Percentiles rank a stretch among this genome's conserved stretches.
phyloP scores from a whole-genome alignment of 2,329 filamentous ascomycete genomes.

The Colletotrichum brevisporum region DNA sequence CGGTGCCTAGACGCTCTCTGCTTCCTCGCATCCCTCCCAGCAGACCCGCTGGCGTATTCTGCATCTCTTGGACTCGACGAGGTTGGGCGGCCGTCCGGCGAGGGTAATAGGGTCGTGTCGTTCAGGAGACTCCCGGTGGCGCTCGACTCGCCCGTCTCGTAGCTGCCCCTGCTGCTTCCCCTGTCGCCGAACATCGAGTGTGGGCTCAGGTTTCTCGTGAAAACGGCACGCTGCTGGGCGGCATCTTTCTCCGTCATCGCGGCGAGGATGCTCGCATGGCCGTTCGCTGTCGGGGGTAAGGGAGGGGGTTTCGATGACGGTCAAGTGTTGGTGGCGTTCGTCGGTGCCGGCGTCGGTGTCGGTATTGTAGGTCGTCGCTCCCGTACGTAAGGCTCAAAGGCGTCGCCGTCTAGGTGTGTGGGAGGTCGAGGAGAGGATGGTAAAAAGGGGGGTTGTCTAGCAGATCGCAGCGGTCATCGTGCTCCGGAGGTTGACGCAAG shows the following conservation, averaged over 20 bases:
- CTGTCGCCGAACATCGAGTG: slow-evolving; percentile 42
- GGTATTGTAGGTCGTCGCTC: slow-evolving; percentile 2
- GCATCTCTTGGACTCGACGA: slow-evolving; percentile 39
- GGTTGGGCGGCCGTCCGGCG: slow-evolving; percentile 27
- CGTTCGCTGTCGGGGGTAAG: slow-evolving; percentile 9
- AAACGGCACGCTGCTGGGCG: slow-evolving; percentile 28
- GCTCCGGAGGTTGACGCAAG: slow-evolving; percentile 26
- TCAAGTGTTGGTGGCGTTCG: slow-evolving; percentile 3
- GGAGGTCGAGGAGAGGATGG: background rate
- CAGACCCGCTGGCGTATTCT: slow-evolving; percentile 42
- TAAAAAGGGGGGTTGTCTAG: slow-evolving; percentile 17
- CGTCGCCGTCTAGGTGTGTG: background rate
- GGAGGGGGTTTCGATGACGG: background rate
- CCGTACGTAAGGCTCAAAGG: background rate
- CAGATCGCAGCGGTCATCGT: slow-evolving; percentile 29
- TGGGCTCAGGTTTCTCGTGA: slow-evolving; percentile 35
- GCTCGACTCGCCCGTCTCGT: slow-evolving; percentile 63
- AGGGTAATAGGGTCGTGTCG: slow-evolving; percentile 39
- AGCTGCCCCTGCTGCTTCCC: slow-evolving; percentile 54
- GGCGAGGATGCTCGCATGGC: slow-evolving; percentile 42
- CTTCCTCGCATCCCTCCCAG: slow-evolving; percentile 42
- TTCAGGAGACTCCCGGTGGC: slow-evolving; percentile 49
- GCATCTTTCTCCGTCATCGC: slow-evolving; percentile 44
- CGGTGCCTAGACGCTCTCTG: slow-evolving; percentile 56
- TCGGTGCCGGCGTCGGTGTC: background rate